These are phyloP conservation scores for California macrophylla DNA, from an alignment of 441 rosid genomes.

Conservation along the genomic window DNA sequence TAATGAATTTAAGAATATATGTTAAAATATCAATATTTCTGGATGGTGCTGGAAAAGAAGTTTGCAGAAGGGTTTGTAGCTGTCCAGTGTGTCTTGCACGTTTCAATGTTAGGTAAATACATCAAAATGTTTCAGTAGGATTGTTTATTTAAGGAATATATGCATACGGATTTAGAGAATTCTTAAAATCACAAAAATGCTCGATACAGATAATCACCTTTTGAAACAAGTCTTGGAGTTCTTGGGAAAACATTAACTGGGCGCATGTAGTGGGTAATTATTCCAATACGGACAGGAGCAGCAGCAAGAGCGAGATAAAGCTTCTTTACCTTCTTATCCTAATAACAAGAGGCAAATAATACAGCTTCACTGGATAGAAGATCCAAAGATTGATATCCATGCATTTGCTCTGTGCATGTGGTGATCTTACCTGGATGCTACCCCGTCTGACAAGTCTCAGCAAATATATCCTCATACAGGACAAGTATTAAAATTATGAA, in stretches of 20 bases:
- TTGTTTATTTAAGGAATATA: neutral
- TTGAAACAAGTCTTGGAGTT: slow-evolving; percentile 73
- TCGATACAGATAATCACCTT: slow-evolving; percentile 33
- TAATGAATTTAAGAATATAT: neutral
- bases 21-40: neutral
- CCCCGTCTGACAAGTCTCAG: neutral
- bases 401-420: neutral
- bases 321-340: slow-evolving; percentile 76
- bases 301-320: slow-evolving; percentile 73
- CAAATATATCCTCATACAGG: neutral
- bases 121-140: neutral
- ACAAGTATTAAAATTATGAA: slow-evolving; percentile 8
- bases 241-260: slow-evolving; percentile 34
- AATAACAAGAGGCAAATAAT: neutral
- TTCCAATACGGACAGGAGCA: slow-evolving; percentile 58
- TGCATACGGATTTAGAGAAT: too few relatives aligned
- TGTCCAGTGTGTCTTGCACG: neutral
- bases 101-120: neutral
- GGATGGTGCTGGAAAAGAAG: too few relatives aligned
- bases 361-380: neutral
- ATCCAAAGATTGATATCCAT: neutral
- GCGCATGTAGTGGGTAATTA: slow-evolving; percentile 78
- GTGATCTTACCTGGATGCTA: too few relatives aligned
- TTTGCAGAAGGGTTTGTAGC: neutral
- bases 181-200: neutral